Evolutionary conservation across 2,329 filamentous ascomycete species (phyloP), one percentile per base, ranked within the genome.

Genomic region (Fusarium metavorans): DNA sequence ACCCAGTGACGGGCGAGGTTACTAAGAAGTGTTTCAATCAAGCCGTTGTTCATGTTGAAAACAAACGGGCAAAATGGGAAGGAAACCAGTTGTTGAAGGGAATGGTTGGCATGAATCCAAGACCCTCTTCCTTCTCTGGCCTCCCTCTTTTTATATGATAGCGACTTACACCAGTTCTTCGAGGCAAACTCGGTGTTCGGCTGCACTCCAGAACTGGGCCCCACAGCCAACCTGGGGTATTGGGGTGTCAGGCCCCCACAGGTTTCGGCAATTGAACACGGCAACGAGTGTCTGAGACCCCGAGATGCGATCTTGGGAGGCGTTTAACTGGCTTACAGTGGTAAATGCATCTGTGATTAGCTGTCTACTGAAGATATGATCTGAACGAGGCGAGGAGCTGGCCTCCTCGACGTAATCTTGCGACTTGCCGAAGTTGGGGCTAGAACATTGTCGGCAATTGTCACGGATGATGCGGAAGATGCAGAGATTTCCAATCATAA

Each of bases 21-120:
- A 14, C 41, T 52, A 8, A 77, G 20, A 4, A 78, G 58, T 3
- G 76, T 75, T 65, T 71, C 75, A 37, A 78, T 35, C 16, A 78
- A 56, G 52, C 76, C 75, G 64, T 66, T 57, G 64, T 78, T 60
- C 76, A 77, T 78, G 68, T 67, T 78, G 75, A 76, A 68, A 66
- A 52, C 30, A 64, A 54, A 54, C 45, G 43, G 39, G 13, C 20
- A 39, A 23, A 52, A 5, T 30, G 4, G 18, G 58, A 3, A 16
- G 43, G 16, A 25, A 14, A 52, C 18, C 48, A 23, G 34, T 11
- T 64, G 27, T 62, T 20, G 41, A 62, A 41, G 18, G 20, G 43
- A 20, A 18, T n/a, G 54, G 64, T 72, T 72, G 61, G 74, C 52
- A 4, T 54, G 18, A 18, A 11, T 58, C 27, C 52, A 60, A 34